phyloP scores from a whole-genome alignment of 768 basidiomycete genomes.

The Collybiopsis confluens region DNA sequence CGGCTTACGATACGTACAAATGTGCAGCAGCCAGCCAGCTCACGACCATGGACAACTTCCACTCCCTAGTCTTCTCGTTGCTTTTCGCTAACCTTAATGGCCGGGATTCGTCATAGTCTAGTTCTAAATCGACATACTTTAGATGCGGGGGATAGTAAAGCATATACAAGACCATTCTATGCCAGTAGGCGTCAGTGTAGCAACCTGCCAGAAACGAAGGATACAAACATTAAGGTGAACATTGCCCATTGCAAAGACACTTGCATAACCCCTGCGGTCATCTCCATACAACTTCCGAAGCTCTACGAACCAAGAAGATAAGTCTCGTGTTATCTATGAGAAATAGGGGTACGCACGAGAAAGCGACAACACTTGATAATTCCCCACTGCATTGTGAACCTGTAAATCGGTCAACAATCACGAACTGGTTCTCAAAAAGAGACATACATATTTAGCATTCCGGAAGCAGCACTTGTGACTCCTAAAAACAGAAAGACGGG shows the following conservation, averaged over 20 bases:
- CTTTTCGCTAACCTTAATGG: slow-evolving; percentile 41
- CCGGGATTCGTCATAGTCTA: slow-evolving; percentile 37
- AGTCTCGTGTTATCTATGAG: neutral
- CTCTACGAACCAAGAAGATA: slow-evolving; percentile 36
- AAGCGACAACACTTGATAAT: slow-evolving; percentile 76
- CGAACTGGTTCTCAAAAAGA: neutral
- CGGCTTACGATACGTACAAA: slow-evolving; percentile 49
- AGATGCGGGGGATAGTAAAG: slow-evolving; percentile 84
- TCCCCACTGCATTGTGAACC: slow-evolving; percentile 82
- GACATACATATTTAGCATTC: slow-evolving; percentile 78
- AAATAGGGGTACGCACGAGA: slow-evolving; percentile 63
- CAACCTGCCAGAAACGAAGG: neutral
- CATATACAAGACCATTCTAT: slow-evolving; percentile 87
- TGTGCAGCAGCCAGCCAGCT: slow-evolving; percentile 70
- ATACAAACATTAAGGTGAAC: slow-evolving; percentile 79
- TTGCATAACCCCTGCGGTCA: slow-evolving; percentile 79
- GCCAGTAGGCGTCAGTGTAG: neutral
- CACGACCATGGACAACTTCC: slow-evolving; percentile 74
- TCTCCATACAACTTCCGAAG: slow-evolving; percentile 68
- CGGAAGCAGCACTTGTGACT: slow-evolving; percentile 76
- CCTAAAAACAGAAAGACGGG: slow-evolving; percentile 91
- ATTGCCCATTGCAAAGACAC: slow-evolving; percentile 79
- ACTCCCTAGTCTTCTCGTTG: slow-evolving; percentile 56
- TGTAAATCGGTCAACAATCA: slow-evolving; percentile 23
- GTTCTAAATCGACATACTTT: slow-evolving; percentile 55